Conservation (phyloP, 2,329 filamentous ascomycete species). For the Fusarium sterilihyphosum region DNA sequence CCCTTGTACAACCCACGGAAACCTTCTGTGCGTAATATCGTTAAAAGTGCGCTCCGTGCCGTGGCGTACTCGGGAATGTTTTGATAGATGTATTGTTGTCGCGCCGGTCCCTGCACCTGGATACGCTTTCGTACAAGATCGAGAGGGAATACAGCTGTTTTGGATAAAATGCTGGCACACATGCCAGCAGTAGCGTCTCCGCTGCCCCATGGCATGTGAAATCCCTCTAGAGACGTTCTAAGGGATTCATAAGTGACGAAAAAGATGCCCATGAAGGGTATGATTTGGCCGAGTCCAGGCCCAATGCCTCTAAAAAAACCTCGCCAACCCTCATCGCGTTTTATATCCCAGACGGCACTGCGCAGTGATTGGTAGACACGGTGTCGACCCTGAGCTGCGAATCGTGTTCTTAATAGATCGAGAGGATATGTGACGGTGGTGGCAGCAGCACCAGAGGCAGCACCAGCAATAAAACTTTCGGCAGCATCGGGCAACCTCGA, state of each 20-base stretch:
- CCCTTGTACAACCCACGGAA: conserved; percentile 86
- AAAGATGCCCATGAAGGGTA: conserved; percentile 97
- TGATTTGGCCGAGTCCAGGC: conserved; percentile 85
- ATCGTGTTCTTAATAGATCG: conserved; percentile 91
- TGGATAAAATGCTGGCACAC: conserved; percentile 80
- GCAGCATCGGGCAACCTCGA: conserved; percentile 68
- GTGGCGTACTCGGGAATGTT: conserved; percentile 87
- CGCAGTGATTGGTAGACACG: conserved; percentile 80
- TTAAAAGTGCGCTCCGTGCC: conserved; percentile 71
- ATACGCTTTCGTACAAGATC: conserved; percentile 93
- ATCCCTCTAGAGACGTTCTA: conserved; percentile 64
- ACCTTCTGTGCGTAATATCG: conserved; percentile 79
- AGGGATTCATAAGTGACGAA: conserved; percentile 89
- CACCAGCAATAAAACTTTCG: conserved; percentile 86
- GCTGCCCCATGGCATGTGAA: conserved; percentile 74
- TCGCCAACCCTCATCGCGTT: conserved; percentile 73
- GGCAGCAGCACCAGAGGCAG: conserved; percentile 81
- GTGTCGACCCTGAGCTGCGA: conserved; percentile 89
- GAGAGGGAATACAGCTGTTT: conserved; percentile 91
- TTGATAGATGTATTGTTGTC: conserved; percentile 79
- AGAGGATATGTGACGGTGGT: conserved; percentile 91
- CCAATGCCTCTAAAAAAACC: conserved; percentile 91
- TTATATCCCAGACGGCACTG: conserved; percentile 77
- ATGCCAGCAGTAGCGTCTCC: conserved; percentile 87
- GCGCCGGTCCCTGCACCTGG: conserved; percentile 93